These are phyloP conservation scores for Aspergillus piperis DNA, from an alignment of 2,329 filamentous ascomycete species.

Conservation along the genomic window DNA sequence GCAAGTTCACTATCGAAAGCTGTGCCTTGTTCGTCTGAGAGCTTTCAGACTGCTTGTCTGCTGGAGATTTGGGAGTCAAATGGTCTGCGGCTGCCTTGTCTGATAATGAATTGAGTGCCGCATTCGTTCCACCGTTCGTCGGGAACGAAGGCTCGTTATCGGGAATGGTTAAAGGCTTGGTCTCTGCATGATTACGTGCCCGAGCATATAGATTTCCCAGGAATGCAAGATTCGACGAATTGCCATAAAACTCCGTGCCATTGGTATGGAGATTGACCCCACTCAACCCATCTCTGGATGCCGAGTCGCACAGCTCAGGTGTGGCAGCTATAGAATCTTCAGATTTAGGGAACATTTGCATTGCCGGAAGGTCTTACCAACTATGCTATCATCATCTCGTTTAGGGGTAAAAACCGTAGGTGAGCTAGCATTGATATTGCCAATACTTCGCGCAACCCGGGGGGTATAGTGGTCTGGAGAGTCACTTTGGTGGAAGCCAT, in stretches of 20 bases:
- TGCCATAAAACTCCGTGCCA: slow-evolving; percentile 32
- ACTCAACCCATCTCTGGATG: slow-evolving; percentile 26
- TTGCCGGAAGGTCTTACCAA: neutral
- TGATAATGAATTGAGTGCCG: neutral
- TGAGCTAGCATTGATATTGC: slow-evolving; percentile 1
- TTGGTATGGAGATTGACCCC: slow-evolving; percentile 31
- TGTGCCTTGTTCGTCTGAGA: slow-evolving; percentile 16
- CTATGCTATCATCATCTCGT: neutral
- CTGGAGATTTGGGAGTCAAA: neutral
- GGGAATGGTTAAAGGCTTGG: neutral
- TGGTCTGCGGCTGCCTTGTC: neutral
- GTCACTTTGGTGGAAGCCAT: neutral
- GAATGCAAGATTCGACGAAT: slow-evolving; percentile 31
- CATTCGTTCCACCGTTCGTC: neutral
- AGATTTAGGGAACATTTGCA: neutral
- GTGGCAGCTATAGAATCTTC: neutral
- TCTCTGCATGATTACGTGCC: slow-evolving; percentile 21
- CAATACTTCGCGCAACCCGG: neutral
- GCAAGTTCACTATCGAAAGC: slow-evolving; percentile 24
- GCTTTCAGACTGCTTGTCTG: neutral
- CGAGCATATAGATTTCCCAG: slow-evolving; percentile 25
- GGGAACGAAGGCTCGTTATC: neutral
- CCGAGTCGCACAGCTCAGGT: slow-evolving; percentile 21
- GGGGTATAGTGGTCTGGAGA: neutral
- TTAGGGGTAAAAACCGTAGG: neutral